Evolutionary conservation across 2,329 filamentous ascomycete genomes (phyloP), one percentile per base, ranked within the genome.

Genomic region (Xylaria hypoxylon): DNA sequence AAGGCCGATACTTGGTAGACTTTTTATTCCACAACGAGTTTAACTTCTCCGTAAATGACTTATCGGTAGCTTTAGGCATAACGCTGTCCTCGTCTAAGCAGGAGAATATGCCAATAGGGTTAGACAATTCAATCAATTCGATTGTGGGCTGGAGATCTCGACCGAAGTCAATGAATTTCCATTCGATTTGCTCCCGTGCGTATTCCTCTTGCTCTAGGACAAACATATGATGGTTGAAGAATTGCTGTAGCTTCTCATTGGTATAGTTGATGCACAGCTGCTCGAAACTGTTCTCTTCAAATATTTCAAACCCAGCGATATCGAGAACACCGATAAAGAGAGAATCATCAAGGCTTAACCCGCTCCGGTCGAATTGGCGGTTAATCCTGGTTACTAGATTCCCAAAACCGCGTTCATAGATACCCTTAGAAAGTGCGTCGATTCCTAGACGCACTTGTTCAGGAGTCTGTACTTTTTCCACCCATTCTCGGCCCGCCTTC

Each of bases 211-310:
- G 96, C 78, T 99, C 96, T 7, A 99, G 85, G 10, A 99, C 96
- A 76, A 99, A 99, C 96, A 99, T 99, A 83, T 99, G 96, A 77
- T 99, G 96, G 75, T 99, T 99, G 87, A 99, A 99, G 79, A 99
- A 99, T 73, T 99, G 96, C 76, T 99, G 96, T 6, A 99, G 88
- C 79, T 97, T 99, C 79, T 99, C 96, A 80, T 99, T 99, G 68
- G 96, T 98, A 80, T 99, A 99, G 80, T 99, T 99, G 86, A 99
- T 99, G 83, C 96, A 99, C 5, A 99, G 86, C 79, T 99, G 96
- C 79, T 99, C 96, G 75, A 99, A 99, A 83, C 95, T 97, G 83
- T 99, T 99, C 75, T 93, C 88, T 73, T 99, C 94, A 74, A 99
- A 99, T 65, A 99, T 99, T 77, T 99, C 96, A 79, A 99, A 99